Percentiles rank a stretch among this genome's conserved stretches.
phyloP scores from a whole-genome alignment of 257 asterid genomes.

The Fraxinus quadrangulata region DNA sequence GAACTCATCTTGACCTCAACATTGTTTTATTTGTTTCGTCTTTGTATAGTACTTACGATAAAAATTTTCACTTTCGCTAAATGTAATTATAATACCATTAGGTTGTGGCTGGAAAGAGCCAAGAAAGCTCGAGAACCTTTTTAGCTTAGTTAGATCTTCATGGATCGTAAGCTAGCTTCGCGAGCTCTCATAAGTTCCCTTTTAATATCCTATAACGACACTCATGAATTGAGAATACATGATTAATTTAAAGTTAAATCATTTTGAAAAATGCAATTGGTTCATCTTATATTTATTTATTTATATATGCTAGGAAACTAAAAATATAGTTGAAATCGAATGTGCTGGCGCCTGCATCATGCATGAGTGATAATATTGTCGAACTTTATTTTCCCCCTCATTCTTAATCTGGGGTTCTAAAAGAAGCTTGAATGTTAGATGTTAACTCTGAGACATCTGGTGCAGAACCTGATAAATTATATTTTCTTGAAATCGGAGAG shows the following conservation, averaged over 20 bases:
- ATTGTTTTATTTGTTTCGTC: background rate
- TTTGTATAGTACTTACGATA: background rate
- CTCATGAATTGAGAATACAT: background rate
- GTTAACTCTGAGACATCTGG: background rate
- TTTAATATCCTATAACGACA: background rate
- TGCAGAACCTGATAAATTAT: background rate
- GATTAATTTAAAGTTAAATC: background rate
- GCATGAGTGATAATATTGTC: background rate
- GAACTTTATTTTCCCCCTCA: background rate
- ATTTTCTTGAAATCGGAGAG: background rate
- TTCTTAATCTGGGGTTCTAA: background rate
- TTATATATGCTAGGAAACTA: background rate
- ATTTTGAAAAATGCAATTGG: background rate
- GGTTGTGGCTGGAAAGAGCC: background rate
- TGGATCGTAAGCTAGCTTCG: background rate
- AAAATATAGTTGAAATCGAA: background rate
- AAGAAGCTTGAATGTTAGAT: constrained; percentile 2
- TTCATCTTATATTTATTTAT: background rate
- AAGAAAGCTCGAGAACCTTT: background rate
- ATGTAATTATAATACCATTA: background rate
- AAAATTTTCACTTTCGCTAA: background rate
- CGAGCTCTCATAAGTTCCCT: background rate
- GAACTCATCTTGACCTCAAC: constrained; percentile 15
- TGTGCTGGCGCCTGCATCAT: background rate
- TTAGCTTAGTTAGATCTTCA: background rate